Evolutionary conservation across 768 basidiomycete genomes (phyloP), one percentile per base, ranked within the genome.

Genomic region (Lactarius akahatsu): DNA sequence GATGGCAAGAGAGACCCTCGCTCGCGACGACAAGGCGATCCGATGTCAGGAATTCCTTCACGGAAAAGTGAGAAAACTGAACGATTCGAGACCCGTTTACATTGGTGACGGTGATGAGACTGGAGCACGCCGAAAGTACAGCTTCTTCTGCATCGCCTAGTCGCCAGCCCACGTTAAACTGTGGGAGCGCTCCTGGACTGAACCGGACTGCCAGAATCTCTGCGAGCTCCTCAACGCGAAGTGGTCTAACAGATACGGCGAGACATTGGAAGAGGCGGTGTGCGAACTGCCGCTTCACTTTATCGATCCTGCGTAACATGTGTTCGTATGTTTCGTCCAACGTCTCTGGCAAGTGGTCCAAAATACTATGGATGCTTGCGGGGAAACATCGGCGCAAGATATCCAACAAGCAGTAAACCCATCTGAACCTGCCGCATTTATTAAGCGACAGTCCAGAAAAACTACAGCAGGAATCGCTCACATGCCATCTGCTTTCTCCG

Each of bases 21-120:
- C 9, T 34, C 26, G 26, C 11, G 1, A 1, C 1, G 40, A 41
- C 8, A n/a, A 60, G 64, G 8, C 64, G 59, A 8, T 18, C 13
- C 3, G 64, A 65, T 15, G 50, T 60, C 30, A 65, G 30, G 30
- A 55, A 65, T 18, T 65, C 64, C 45, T 50, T 65, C 7, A 65
- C 64, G 0, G 64, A 61, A 41, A 65, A 57, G 23, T 65, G 64
- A 1, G 64, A 5, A 38, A 65, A 65, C 10, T 65, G 59, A 23
- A 65, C 50, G 7, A 59, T n/a, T 11, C 9, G 11, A 9, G 18
- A 50, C 38, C 18, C 45, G 1, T n/a, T 16, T 10, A 34, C 20
- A 8, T 61, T 9, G n/a, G 56, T 13, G 3, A 61, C 16, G 1
- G 54, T 5, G 28, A 65, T 60, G 3, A 65, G 20, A 4, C 59